Conservation (phyloP, 345 rosid genomes). For the Populus alba region DNA sequence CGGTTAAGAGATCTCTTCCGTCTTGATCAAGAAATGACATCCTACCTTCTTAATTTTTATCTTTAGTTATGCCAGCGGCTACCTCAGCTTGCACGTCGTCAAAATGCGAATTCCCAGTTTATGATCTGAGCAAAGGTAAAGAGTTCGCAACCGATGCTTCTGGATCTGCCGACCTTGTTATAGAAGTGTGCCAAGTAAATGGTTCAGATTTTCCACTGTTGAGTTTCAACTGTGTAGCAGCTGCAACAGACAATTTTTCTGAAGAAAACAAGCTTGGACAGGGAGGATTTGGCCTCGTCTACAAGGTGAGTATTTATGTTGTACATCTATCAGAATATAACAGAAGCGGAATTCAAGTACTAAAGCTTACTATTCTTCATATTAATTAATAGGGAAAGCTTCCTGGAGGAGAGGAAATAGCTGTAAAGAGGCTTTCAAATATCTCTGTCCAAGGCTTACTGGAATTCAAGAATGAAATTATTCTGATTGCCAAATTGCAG, state of each 20-base stretch:
- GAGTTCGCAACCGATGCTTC: slow-evolving; percentile 48
- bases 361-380: background rate
- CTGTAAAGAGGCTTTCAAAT: slow-evolving; percentile 28
- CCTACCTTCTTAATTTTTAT: background rate
- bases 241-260: slow-evolving; percentile 59
- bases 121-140: slow-evolving; percentile 25
- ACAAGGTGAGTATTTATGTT: slow-evolving; percentile 47
- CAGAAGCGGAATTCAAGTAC: background rate
- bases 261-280: slow-evolving; percentile 69
- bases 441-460: slow-evolving; percentile 27
- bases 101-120: slow-evolving; percentile 27
- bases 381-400: slow-evolving; percentile 16
- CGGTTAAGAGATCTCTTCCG: too few species aligned
- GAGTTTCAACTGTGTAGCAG: slow-evolving; percentile 40
- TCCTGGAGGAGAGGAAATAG: slow-evolving; percentile 24
- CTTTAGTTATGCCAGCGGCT: slow-evolving; percentile 26
- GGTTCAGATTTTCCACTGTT: slow-evolving; percentile 52
- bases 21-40: background rate
- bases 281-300: slow-evolving; percentile 85
- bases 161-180: slow-evolving; percentile 32
- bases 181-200: slow-evolving; percentile 44
- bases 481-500: slow-evolving; percentile 26
- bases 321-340: background rate
- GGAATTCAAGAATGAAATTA: slow-evolving; percentile 33
- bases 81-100: slow-evolving; percentile 23